These are phyloP conservation scores for Escovopsis sp. DNA, from an alignment of 2,329 filamentous ascomycete species.

Conservation along the genomic window DNA sequence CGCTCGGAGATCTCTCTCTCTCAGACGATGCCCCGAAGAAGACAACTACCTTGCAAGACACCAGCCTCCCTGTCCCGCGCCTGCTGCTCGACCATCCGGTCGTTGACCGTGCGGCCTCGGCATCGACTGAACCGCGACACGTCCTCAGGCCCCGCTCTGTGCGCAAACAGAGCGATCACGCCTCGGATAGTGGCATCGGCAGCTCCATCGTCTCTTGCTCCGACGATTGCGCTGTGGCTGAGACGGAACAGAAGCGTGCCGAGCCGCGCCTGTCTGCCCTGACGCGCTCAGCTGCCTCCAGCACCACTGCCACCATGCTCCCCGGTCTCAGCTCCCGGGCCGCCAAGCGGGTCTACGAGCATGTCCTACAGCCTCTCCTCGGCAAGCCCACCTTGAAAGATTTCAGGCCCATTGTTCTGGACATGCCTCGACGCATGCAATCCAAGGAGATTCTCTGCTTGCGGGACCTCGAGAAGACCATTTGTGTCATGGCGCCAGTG, in stretches of 20 bases:
- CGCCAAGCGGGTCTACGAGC: conserved; percentile 62
- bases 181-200: conserved; percentile 78
- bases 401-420: conserved; percentile 66
- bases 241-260: conserved; percentile 25
- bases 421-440: conserved; percentile 64
- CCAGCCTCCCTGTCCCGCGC: conserved; percentile 43
- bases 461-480: conserved; percentile 83
- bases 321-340: conserved; percentile 53
- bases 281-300: conserved; percentile 41
- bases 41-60: conserved; percentile 30
- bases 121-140: conserved; percentile 28
- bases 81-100: conserved; percentile 42
- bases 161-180: conserved; percentile 47
- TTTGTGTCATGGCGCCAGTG: conserved; percentile 85
- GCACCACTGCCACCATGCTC: conserved; percentile 31
- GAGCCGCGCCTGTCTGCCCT: conserved; percentile 36
- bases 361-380: conserved; percentile 64
- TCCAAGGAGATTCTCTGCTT: conserved; percentile 80
- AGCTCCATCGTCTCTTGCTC: conserved; percentile 56
- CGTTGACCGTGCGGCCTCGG: conserved; percentile 32
- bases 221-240: conserved; percentile 31
- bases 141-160: conserved; percentile 38
- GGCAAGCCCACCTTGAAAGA: conserved; percentile 57
- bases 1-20: conserved; percentile 29
- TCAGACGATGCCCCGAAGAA: conserved; percentile 17